These are phyloP conservation scores for Schizothecium vesticola DNA, from an alignment of 495 filamentous ascomycete species.

Conservation along the genomic window DNA sequence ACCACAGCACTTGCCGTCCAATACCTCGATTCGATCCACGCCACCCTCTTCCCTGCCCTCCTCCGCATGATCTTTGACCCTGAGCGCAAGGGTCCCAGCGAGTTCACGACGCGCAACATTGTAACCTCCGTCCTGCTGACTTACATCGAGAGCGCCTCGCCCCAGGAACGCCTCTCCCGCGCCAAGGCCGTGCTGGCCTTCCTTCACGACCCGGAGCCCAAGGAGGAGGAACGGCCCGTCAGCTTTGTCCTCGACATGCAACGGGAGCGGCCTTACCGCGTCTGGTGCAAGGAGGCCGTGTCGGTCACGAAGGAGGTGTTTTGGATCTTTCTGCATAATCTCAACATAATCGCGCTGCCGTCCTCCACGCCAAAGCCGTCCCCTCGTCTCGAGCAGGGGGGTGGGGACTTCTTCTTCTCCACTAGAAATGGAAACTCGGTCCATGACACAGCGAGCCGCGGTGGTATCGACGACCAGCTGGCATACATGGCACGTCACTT, in stretches of 20 bases:
- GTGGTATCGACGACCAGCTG: slow-evolving; percentile 26
- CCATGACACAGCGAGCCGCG: slow-evolving; percentile 9
- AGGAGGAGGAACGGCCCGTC: slow-evolving; percentile 67
- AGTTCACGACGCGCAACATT: slow-evolving; percentile 86
- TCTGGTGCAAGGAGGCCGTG: slow-evolving; percentile 88
- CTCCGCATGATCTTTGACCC: slow-evolving; percentile 90
- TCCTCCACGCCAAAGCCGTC: slow-evolving; percentile 27
- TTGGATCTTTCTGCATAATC: slow-evolving; percentile 95
- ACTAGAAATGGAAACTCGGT: neutral
- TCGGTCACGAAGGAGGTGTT: slow-evolving; percentile 97
- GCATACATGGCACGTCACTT: slow-evolving; percentile 70
- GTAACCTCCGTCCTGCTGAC: slow-evolving; percentile 83
- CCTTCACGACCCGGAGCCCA: slow-evolving; percentile 72
- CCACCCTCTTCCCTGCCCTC: slow-evolving; percentile 77
- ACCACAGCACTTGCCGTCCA: slow-evolving; percentile 80
- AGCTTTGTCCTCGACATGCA: slow-evolving; percentile 87
- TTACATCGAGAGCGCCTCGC: slow-evolving; percentile 59
- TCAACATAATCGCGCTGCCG: slow-evolving; percentile 73
- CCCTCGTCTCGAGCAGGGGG: slow-evolving; percentile 1
- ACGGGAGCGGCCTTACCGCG: slow-evolving; percentile 77
- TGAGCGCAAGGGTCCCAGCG: slow-evolving; percentile 92
- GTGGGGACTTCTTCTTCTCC: neutral
- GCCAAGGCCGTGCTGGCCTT: slow-evolving; percentile 68
- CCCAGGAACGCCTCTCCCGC: slow-evolving; percentile 51
- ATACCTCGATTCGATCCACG: slow-evolving; percentile 73